phyloP scores from a whole-genome alignment of 2,329 filamentous ascomycete species.

The Periconia digitata region DNA sequence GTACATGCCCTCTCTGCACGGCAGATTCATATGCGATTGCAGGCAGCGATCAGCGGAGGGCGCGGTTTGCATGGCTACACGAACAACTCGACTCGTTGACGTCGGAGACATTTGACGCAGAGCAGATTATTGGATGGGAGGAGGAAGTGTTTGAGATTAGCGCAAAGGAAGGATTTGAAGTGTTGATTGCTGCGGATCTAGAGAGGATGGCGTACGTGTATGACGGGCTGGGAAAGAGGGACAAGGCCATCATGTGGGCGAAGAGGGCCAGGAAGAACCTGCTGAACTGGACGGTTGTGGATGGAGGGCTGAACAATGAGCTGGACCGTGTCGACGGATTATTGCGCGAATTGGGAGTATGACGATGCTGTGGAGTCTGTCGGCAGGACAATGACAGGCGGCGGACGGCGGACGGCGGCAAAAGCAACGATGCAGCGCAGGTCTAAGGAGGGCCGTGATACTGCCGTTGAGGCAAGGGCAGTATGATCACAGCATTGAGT shows the following conservation, averaged over 20 bases:
- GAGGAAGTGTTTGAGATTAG: constrained; percentile 25
- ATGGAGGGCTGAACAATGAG: constrained; percentile 16
- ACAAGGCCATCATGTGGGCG: constrained; percentile 21
- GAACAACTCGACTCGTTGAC: constrained; percentile 18
- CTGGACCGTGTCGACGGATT: constrained; percentile 18
- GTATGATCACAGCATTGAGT: too few species aligned
- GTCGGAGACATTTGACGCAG: constrained; percentile 21
- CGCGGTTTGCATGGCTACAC: constrained; percentile 18
- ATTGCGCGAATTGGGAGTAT: constrained; percentile 17
- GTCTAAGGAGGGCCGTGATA: not conserved
- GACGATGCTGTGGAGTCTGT: not conserved
- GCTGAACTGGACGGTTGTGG: constrained; percentile 21
- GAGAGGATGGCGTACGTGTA: constrained; percentile 31
- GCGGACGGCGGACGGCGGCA: not conserved
- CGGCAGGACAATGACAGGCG: not conserved
- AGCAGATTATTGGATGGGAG: constrained; percentile 25
- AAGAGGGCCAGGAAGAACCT: constrained; percentile 21
- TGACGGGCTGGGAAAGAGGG: constrained; percentile 15
- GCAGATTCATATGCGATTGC: constrained; percentile 13
- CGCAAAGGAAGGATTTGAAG: constrained; percentile 20
- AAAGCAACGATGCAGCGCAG: not conserved
- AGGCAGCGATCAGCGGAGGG: constrained; percentile 22
- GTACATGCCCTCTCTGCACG: constrained; percentile 24
- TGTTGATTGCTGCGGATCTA: constrained; percentile 22
- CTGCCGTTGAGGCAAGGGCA: not conserved